These are phyloP conservation scores for Dictyostelium firmibasis DNA, from an alignment of 78 protist genomes.

Conservation along the genomic window DNA sequence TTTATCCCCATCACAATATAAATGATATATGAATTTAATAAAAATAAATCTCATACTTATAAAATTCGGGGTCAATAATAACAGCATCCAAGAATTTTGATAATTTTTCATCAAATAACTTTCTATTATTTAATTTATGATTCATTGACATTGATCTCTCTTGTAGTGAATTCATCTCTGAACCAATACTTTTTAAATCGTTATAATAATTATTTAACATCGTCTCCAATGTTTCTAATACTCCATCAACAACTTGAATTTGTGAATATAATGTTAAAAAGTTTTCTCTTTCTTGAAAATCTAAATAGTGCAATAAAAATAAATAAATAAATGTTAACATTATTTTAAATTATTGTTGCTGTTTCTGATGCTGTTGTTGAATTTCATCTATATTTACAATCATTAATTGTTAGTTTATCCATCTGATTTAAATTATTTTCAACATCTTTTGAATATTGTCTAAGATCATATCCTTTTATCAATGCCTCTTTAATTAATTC, in stretches of 20 bases:
- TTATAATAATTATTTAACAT: conserved; percentile 53
- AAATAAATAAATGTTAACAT: background rate
- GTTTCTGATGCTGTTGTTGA: background rate
- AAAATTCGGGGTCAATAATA: conserved; percentile 10
- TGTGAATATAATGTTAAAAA: conserved; percentile 49
- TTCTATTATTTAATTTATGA: conserved; percentile 73
- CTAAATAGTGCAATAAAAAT: background rate
- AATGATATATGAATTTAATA: too few relatives aligned
- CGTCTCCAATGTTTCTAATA: conserved; percentile 12
- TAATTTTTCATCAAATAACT: conserved; percentile 24
- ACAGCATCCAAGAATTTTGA: conserved; percentile 26
- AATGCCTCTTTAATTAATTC: conserved; percentile 58
- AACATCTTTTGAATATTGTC: conserved; percentile 42
- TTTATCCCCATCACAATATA: too few relatives aligned
- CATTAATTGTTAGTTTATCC: conserved; percentile 41
- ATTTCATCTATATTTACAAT: background rate
- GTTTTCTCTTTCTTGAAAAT: conserved; percentile 50
- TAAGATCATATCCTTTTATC: conserved; percentile 27
- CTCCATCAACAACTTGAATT: conserved; percentile 41
- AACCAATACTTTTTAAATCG: conserved; percentile 58
- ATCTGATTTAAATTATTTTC: conserved; percentile 22
- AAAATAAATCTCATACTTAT: conserved; percentile 40
- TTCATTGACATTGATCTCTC: conserved; percentile 59
- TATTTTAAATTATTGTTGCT: background rate
- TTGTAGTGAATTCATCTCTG: conserved; percentile 63